Percentiles rank a stretch among this genome's conserved stretches.
phyloP scores from a whole-genome alignment of 2,329 filamentous ascomycete species.

The Aspergillus oerlinghausenensis region DNA sequence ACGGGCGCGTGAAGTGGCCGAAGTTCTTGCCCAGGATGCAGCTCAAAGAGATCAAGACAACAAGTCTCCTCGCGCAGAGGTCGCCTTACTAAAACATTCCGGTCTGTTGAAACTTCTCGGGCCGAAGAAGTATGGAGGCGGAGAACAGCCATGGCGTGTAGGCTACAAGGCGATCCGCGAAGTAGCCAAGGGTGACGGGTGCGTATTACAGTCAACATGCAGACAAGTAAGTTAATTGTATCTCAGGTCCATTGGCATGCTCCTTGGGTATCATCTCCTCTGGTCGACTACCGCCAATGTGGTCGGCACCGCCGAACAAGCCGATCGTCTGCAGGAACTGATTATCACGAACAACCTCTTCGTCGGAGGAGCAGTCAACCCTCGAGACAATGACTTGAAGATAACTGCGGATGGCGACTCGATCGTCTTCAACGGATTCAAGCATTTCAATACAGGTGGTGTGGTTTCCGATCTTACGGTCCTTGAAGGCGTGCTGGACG shows the following conservation, averaged over 20 bases:
- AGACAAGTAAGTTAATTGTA: neutral
- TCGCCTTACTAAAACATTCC: slow-evolving; percentile 49
- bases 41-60: slow-evolving; percentile 48
- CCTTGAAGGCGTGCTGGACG: slow-evolving; percentile 58
- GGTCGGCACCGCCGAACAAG: slow-evolving; percentile 57
- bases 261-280: slow-evolving; percentile 61
- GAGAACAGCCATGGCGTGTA: slow-evolving; percentile 50
- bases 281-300: slow-evolving; percentile 60
- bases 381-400: slow-evolving; percentile 57
- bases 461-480: slow-evolving; percentile 63
- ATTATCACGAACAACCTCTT: slow-evolving; percentile 63
- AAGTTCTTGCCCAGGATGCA: slow-evolving; percentile 48
- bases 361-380: slow-evolving; percentile 63
- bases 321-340: slow-evolving; percentile 51
- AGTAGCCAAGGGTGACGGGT: slow-evolving; percentile 61
- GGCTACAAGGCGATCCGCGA: slow-evolving; percentile 58
- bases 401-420: slow-evolving; percentile 53
- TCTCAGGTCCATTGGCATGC: slow-evolving; percentile 57
- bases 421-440: slow-evolving; percentile 58
- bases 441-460: slow-evolving; percentile 65
- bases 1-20: slow-evolving; percentile 47
- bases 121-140: slow-evolving; percentile 49
- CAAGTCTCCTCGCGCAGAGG: slow-evolving; percentile 49
- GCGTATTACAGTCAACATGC: neutral
- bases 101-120: slow-evolving; percentile 50